phyloP scores from a whole-genome alignment of 768 basidiomycete species.

The Botryobasidium botryosum region DNA sequence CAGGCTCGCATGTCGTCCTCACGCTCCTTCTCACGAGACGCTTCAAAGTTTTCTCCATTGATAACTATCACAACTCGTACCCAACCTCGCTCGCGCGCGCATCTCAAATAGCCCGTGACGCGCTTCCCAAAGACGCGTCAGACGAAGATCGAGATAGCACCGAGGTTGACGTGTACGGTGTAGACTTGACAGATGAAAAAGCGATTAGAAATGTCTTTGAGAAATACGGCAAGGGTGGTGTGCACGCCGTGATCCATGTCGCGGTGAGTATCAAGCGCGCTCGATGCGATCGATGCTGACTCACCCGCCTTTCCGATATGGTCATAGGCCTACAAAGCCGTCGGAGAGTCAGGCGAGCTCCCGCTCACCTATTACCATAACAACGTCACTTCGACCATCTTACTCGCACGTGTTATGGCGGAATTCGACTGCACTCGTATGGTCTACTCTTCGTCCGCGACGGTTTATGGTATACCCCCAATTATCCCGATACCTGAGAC shows the following conservation, averaged over 20 bases:
- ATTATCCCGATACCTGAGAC: slow-evolving; percentile 87
- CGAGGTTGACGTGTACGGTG: slow-evolving; percentile 47
- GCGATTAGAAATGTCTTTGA: slow-evolving; percentile 68
- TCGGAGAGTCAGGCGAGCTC: slow-evolving; percentile 88
- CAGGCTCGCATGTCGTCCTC: slow-evolving; percentile 90
- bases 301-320: background rate
- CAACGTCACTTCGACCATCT: slow-evolving; percentile 81
- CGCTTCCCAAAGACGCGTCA: slow-evolving; percentile 47
- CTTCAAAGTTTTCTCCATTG: slow-evolving; percentile 86
- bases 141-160: slow-evolving; percentile 54
- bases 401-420: slow-evolving; percentile 71
- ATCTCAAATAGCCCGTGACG: slow-evolving; percentile 58
- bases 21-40: slow-evolving; percentile 67
- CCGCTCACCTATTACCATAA: slow-evolving; percentile 87
- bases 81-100: slow-evolving; percentile 59
- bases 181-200: slow-evolving; percentile 58
- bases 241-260: slow-evolving; percentile 94
- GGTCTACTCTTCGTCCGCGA: slow-evolving; percentile 96
- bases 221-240: slow-evolving; percentile 70
- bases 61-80: slow-evolving; percentile 89
- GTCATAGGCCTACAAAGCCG: slow-evolving; percentile 86
- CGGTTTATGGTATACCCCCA: slow-evolving; percentile 91
- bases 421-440: slow-evolving; percentile 71
- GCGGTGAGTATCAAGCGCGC: slow-evolving; percentile 40
- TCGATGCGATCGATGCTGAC: background rate